Evolutionary conservation across 2,329 filamentous ascomycete genomes (phyloP), one percentile per base, ranked within the genome.

Genomic region (Neopestalotiopsis sp.): DNA sequence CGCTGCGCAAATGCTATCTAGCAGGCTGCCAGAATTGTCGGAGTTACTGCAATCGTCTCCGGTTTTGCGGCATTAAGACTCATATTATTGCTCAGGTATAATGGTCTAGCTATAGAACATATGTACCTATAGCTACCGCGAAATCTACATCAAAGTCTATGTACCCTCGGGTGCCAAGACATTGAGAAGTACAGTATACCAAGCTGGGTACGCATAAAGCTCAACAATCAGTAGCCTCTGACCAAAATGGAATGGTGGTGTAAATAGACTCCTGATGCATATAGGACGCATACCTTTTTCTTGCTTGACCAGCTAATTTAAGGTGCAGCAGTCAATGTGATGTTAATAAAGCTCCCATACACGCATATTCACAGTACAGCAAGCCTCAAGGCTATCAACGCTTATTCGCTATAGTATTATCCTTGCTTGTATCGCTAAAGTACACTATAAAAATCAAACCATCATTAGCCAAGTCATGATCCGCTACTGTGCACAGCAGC

Each of bases 371-470:
- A 28, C 24, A 28, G 45, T 53, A 53, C 14, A 53, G 45, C 6
- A 53, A n/a, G 6, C 45, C n/a, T 53, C 17, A 7, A 53, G 45
- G 10, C 34, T 53, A n/a, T 13, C 45, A 53, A 17, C 45, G 45
- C 45, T 53, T 9, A 53, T 53, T 6, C 4, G 17, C 17, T 53
- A 53, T 53, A 53, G 6, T 53, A 20, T n/a, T 30, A 68, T 73
- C 61, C 34, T 38, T 10, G 34, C 10, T 10, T 38, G 10, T 38
- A 38, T 10, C 10, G 6, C 34, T 10, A 38, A 1, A 38, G 34
- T 38, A 10, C 10, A 38, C 34, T 7, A 7, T 10, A 2, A 10
- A 38, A 38, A 38, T 10, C 6, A 38, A 38, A 38, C 34, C 34
- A 38, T 7, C 34, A 10, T 10, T 38, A 10, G 34, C 34, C 34